Conservation (phyloP, 192 early-diverging fungal genomes). For the Coemansia sp. region DNA sequence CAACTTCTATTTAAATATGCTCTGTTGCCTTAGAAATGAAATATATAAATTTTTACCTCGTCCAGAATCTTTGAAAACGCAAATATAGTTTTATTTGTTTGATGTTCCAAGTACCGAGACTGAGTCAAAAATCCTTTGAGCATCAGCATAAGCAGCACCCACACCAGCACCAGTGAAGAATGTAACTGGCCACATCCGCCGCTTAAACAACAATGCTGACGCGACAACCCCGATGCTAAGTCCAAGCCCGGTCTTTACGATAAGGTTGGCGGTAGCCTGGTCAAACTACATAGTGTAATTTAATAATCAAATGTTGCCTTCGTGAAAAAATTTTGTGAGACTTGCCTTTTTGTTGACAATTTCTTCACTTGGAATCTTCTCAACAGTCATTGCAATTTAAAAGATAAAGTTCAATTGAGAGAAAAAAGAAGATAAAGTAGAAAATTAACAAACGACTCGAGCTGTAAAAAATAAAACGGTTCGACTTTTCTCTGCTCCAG, state of each 20-base stretch:
- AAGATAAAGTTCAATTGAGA: not conserved
- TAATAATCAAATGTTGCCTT: not conserved
- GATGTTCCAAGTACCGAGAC: conserved; percentile 29
- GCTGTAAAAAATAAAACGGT: not conserved
- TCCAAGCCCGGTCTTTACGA: conserved; percentile 79
- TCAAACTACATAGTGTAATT: conserved; percentile 68
- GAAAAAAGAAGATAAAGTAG: not conserved
- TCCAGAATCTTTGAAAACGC: too few relatives aligned
- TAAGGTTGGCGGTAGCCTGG: conserved; percentile 74
- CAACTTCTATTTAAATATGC: not conserved
- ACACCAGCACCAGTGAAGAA: conserved; percentile 78
- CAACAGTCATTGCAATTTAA: conserved; percentile 30
- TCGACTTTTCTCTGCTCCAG: not conserved
- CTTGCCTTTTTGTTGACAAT: conserved; percentile 64
- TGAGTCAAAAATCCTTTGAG: conserved; percentile 59
- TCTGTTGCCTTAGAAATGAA: too few relatives aligned
- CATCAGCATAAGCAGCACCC: conserved; percentile 79
- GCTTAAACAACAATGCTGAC: conserved; percentile 81
- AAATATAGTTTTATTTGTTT: too few relatives aligned
- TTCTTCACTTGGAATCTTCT: conserved; percentile 59
- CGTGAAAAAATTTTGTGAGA: not conserved
- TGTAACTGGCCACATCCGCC: conserved; percentile 84
- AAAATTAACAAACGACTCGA: not conserved
- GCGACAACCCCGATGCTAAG: conserved; percentile 83
- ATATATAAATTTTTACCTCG: too few relatives aligned